A percentile compares a stretch with the other conserved stretches of the same genome.
These are phyloP conservation scores for Babesia divergens DNA, from an alignment of 169 alveolate species.

Conservation along the genomic window DNA sequence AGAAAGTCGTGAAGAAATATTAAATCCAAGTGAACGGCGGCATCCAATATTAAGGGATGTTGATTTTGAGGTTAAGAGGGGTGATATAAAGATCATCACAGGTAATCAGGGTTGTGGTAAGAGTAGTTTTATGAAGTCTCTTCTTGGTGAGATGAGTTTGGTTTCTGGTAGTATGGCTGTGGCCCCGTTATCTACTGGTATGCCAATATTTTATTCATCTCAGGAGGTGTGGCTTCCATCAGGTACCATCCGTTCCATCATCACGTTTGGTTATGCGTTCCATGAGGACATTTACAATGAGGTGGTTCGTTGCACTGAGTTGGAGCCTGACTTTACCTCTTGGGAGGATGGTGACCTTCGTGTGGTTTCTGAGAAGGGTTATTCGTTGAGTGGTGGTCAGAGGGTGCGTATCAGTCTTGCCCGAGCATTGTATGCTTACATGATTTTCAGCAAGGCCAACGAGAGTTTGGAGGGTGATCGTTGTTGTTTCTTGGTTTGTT, in stretches of 20 bases:
- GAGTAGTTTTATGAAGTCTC: conserved; percentile 52
- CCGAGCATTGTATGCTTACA: conserved; percentile 84
- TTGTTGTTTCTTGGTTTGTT: conserved; percentile 62
- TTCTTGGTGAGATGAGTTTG: conserved; percentile 63
- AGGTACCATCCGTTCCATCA: conserved; percentile 50
- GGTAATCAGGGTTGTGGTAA: conserved; percentile 65
- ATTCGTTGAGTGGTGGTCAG: conserved; percentile 89
- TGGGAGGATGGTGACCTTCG: conserved; percentile 63
- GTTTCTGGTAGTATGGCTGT: conserved; percentile 65
- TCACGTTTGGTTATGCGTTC: conserved; percentile 32
- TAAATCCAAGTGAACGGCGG: not conserved
- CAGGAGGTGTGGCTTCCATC: conserved; percentile 58
- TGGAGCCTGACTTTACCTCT: conserved; percentile 31
- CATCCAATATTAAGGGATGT: not conserved
- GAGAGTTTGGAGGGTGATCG: conserved; percentile 6
- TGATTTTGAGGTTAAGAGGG: conserved; percentile 36
- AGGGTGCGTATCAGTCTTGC: conserved; percentile 90
- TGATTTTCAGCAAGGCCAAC: conserved; percentile 57
- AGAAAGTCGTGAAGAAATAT: not conserved
- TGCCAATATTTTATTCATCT: conserved; percentile 63
- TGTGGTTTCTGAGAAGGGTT: conserved; percentile 46
- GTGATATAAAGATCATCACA: conserved; percentile 43
- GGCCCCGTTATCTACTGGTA: conserved; percentile 38
- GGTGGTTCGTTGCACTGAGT: conserved; percentile 36
- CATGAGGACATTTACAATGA: conserved; percentile 30